These are phyloP conservation scores for Thermochaetoides thermophila DNA, from an alignment of 495 filamentous ascomycete species.

Conservation along the genomic window DNA sequence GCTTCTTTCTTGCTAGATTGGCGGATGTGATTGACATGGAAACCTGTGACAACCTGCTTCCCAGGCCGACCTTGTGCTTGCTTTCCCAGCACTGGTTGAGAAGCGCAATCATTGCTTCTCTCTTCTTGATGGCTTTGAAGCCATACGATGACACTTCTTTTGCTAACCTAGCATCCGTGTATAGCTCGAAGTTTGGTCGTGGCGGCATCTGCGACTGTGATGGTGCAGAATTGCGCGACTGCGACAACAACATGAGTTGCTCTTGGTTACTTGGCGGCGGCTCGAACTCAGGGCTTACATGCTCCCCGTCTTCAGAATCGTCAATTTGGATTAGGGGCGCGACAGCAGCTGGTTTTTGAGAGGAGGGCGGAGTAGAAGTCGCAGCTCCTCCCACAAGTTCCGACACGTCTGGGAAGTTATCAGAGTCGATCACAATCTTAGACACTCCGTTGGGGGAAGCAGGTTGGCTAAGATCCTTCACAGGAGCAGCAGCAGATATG, in stretches of 20 bases:
- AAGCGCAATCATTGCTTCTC: slow-evolving; percentile 55
- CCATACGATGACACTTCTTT: slow-evolving; percentile 49
- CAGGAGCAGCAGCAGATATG: neutral
- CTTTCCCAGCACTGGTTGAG: slow-evolving; percentile 60
- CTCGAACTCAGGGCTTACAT: slow-evolving; percentile 9
- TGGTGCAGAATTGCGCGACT: too few species aligned
- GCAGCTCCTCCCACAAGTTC: too few species aligned
- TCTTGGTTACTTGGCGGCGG: slow-evolving; percentile 22
- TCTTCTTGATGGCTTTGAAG: slow-evolving; percentile 60
- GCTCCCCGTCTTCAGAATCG: too few species aligned
- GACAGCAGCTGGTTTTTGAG: too few species aligned
- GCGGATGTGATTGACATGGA: slow-evolving; percentile 13
- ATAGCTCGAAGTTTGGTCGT: slow-evolving; percentile 45
- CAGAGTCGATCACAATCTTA: too few species aligned
- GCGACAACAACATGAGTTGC: slow-evolving; percentile 11
- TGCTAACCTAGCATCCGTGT: slow-evolving; percentile 47
- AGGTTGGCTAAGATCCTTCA: neutral
- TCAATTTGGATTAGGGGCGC: too few species aligned
- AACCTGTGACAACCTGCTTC: slow-evolving; percentile 1
- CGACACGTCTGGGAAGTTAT: too few species aligned
- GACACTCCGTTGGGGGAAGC: too few species aligned
- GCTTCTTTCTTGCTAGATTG: too few species aligned
- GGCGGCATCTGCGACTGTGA: slow-evolving; percentile 8
- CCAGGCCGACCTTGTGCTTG: slow-evolving; percentile 12
- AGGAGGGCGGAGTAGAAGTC: too few species aligned